Evolutionary conservation across 441 rosid genomes (phyloP), one percentile per base, ranked within the genome.

Genomic region (Pelargonium australe): DNA sequence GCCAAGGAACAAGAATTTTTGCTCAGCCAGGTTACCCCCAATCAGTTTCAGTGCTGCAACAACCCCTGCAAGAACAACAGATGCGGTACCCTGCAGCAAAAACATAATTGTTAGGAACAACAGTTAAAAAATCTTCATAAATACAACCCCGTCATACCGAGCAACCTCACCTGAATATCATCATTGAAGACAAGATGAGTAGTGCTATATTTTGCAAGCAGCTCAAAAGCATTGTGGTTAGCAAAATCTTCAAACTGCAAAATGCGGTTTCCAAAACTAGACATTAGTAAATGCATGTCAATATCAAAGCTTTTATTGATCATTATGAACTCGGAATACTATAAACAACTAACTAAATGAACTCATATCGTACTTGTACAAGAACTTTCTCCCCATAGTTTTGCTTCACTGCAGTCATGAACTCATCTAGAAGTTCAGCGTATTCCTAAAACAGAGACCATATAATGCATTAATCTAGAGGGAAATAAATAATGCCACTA

Each of bases 41-140:
- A 70, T 67, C 23, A 62, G 40, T 23, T 70, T 75, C 61, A 57
- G 68, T 10, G 78, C 78, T 14, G 78, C 78, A 2, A 75, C 49
- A 53, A 75, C 68, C 17, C 78, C 78, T 20, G 78, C 71, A 12
- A 75, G 73, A 4, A 75, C 78, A 20, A 75, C 78, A 3, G 74
- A 70, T 62, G 78, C 74, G 0, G 78, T 75, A n/a, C 78, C 78
- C 78, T 49, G 57, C 16, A 49, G 57, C 70, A 66, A 23, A n/a
- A 69, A 65, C 3, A 69, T 45, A 70, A 65, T 23, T 13, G 12
- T 64, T 64, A 70, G 14, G 25, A 64, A 47, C 4, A 47, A 49
- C 57, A 13, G 16, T 13, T 34, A 34, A 49, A 12, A 49, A 1
- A 11, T n/a, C 57, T 49, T 49, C 57, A 49, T 3, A 13, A 49